phyloP scores from a whole-genome alignment of 805 yeast species.

The Hemisphaericaspora nanyangensis region DNA sequence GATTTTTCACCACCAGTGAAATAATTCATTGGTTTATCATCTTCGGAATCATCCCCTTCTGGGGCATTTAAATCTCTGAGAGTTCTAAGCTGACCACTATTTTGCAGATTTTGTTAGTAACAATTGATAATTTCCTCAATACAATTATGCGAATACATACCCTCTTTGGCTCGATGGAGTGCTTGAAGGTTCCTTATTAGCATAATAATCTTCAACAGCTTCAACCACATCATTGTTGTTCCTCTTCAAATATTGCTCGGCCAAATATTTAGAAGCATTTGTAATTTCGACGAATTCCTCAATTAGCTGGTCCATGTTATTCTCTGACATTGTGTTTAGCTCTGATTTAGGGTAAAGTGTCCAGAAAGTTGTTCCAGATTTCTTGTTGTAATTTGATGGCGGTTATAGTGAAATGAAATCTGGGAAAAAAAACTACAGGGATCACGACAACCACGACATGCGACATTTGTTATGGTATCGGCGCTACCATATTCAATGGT shows the following conservation, averaged over 20 bases:
- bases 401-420: too few species aligned
- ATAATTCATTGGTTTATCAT: constrained; percentile 49
- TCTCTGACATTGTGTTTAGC: constrained; percentile 15
- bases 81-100: constrained; percentile 28
- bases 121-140: neutral
- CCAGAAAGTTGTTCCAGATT: too few species aligned
- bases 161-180: neutral
- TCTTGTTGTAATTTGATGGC: too few species aligned
- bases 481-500: too few species aligned
- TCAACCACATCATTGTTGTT: constrained; percentile 33
- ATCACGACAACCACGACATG: too few species aligned
- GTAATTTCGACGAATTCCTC: constrained; percentile 37
- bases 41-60: constrained; percentile 36
- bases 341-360: too few species aligned
- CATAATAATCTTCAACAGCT: constrained; percentile 42
- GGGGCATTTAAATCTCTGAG: constrained; percentile 37
- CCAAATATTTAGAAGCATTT: constrained; percentile 28
- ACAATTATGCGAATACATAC: neutral
- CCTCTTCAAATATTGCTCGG: constrained; percentile 36
- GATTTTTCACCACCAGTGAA: constrained; percentile 75
- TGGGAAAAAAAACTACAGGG: too few species aligned
- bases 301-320: constrained; percentile 15
- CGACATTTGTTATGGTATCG: too few species aligned
- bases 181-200: constrained; percentile 10
- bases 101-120: neutral